Evolutionary conservation across 1,284 basidiomycete genomes (phyloP).

Genomic region (Trichosporon sp.): DNA sequence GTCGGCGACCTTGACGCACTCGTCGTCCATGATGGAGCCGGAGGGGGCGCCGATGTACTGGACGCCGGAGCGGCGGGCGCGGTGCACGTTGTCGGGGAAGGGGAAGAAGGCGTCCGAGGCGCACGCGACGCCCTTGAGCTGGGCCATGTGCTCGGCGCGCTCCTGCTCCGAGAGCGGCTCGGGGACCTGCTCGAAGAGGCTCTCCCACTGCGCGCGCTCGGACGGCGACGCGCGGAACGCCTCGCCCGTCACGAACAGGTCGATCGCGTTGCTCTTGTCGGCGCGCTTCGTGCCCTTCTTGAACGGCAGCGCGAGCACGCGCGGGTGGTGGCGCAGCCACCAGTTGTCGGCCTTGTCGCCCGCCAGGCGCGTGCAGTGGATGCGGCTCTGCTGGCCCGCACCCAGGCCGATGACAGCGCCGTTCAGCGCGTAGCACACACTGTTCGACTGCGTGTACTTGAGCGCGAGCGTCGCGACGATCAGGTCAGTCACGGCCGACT

Average conservation of each 20-base stretch:
- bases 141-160: constrained; percentile 64
- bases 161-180: constrained; percentile 66
- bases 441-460: constrained; percentile 99
- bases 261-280: constrained; percentile 97
- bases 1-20: constrained; percentile 90
- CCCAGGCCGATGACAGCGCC: constrained; percentile 94
- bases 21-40: constrained; percentile 94
- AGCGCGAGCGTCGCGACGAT: constrained; percentile 93
- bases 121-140: constrained; percentile 80
- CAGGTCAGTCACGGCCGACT: constrained; percentile 71
- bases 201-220: constrained; percentile 89
- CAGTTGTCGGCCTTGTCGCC: constrained; percentile 98
- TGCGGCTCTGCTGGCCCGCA: constrained; percentile 96
- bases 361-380: constrained; percentile 97
- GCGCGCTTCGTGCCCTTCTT: constrained; percentile 93
- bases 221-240: constrained; percentile 67
- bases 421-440: constrained; percentile 90
- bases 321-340: constrained; percentile 97
- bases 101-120: constrained; percentile 99
- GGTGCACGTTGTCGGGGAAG: constrained; percentile 96
- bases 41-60: constrained; percentile 89
- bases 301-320: constrained; percentile 66
- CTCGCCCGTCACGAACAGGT: constrained; percentile 90
- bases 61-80: constrained; percentile 85
- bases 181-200: constrained; percentile 73